Conservation (phyloP, 257 asterid species). For the Nemophila menziesii region DNA sequence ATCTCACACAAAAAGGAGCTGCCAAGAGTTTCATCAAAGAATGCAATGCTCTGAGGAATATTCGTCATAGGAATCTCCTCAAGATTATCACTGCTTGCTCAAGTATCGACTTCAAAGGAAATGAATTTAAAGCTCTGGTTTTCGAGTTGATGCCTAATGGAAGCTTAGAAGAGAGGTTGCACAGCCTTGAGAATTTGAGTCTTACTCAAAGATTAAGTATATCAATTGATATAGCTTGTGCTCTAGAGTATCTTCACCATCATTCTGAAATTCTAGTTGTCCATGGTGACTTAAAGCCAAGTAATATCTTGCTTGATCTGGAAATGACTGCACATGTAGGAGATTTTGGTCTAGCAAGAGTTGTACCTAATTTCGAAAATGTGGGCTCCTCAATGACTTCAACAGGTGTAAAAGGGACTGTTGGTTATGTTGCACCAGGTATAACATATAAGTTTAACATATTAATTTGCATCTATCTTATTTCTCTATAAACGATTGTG, state of each 20-base stretch:
- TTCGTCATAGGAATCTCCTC: not conserved
- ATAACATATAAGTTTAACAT: too few species aligned
- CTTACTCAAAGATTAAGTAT: not conserved
- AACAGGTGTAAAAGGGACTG: not conserved
- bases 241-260: not conserved
- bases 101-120: not conserved
- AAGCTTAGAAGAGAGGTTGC: not conserved
- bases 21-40: not conserved
- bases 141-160: not conserved
- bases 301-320: not conserved
- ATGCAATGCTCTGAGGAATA: not conserved
- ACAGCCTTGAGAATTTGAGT: not conserved
- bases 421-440: not conserved
- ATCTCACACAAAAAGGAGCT: not conserved
- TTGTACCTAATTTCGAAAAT: not conserved
- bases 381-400: not conserved
- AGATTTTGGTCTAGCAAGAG: slow-evolving; percentile 2
- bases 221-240: not conserved
- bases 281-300: not conserved
- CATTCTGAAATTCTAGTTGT: not conserved
- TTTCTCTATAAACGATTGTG: too few species aligned
- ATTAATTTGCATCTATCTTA: too few species aligned
- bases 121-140: not conserved
- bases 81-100: not conserved
- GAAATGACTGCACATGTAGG: slow-evolving; percentile 1